A percentile compares a stretch with the other conserved stretches of the same genome.
Evolutionary conservation across 2,329 filamentous ascomycete species (phyloP).

Genomic region (Fusarium circinatum): DNA sequence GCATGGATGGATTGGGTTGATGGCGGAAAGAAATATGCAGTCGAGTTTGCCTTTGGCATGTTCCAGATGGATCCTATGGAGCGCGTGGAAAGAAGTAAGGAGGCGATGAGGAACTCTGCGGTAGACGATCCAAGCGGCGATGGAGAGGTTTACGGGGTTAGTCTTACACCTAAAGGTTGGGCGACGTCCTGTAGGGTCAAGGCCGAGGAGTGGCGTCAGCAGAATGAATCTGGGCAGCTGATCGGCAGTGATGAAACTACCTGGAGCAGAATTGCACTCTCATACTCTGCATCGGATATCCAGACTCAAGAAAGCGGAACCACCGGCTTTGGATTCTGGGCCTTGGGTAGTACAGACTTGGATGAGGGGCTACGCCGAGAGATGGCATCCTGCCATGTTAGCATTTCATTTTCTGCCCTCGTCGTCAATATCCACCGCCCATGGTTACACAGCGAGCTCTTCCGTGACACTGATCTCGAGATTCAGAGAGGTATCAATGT

Average conservation of each 20-base stretch:
- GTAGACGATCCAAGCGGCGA: background rate
- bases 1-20: background rate
- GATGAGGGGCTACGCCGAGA: background rate
- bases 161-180: background rate
- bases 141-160: background rate
- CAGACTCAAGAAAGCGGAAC: no score
- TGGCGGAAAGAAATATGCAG: background rate
- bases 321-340: background rate
- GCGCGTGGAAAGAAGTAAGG: background rate
- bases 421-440: background rate
- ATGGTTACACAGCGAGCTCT: background rate
- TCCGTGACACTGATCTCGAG: background rate
- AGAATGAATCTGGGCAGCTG: background rate
- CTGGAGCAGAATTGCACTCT: background rate
- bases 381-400: background rate
- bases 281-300: background rate
- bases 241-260: background rate
- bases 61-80: background rate
- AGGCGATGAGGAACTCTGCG: background rate
- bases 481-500: background rate
- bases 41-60: background rate
- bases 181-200: background rate
- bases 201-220: background rate
- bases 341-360: rapidly evolving
- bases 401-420: background rate